Evolutionary conservation across 2,329 filamentous ascomycete species (phyloP), one percentile per base, ranked within the genome.

Genomic region (Myotisia sp.): DNA sequence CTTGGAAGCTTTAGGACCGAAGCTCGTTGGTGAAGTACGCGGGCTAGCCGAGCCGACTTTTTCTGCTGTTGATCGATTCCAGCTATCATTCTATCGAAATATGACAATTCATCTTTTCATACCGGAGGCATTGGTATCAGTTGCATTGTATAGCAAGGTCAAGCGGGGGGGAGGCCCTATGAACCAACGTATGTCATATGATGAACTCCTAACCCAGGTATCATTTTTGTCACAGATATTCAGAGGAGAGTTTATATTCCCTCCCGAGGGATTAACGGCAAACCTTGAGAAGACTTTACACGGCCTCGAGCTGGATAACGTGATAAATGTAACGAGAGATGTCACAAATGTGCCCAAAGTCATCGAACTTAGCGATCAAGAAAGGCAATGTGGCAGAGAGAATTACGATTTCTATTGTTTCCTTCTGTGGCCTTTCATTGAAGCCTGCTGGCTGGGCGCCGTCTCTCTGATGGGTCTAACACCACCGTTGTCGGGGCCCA

Each of bases 61-160:
- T 57, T 93, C 83, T 49, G 90, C 90, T 3, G 85, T 94, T 24
- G 90, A 98, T 55, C 73, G 85, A 34, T 98, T 98, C 63, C 90
- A 98, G 53, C 70, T 98, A 6, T 93, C 85, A 0, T 98, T 98
- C 58, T 98, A 98, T 60, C 78, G 90, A 34, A 98, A 98, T 58
- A 95, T 95, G 90, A 94, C 87, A 0, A 98, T 98, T 41, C 90
- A 98, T 53, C 70, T 98, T 4, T 98, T 98, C 56, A 90, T 98
- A 37, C 79, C 84, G 2, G 86, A 95, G 53, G 81, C 87, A 0
- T 66, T 98, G 3, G 83, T 95, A 14, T 90, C 83, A 41, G 83
- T 78, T 3, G 81, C 81, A 18, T 77, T 98, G 67, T 98, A 98
- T 55, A 90, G 77, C 0, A 73, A 74, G 28, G 80, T 95, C 36